phyloP scores from a whole-genome alignment of 2,329 filamentous ascomycete species.

The Scolecobasidium constrictum region DNA sequence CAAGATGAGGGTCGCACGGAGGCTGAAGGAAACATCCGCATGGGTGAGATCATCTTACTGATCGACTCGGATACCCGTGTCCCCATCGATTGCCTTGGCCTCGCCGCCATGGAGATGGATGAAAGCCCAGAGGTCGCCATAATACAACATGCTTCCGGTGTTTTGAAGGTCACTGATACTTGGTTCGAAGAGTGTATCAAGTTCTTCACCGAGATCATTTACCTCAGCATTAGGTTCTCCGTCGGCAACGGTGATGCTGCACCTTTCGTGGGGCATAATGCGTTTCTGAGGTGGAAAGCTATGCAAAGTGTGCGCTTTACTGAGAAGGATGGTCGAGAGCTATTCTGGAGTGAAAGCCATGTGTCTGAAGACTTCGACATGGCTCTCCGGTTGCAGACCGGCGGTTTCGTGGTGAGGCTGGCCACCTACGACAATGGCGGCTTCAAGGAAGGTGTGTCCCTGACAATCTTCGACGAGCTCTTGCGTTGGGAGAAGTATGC shows the following conservation, averaged over 20 bases:
- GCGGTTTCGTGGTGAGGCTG: conserved; percentile 11
- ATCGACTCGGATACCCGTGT: conserved; percentile 20
- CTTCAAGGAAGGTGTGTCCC: conserved; percentile 13
- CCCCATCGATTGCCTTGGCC: conserved; percentile 12
- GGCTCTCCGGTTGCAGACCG: conserved; percentile 12
- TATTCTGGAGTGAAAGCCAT: conserved; percentile 13
- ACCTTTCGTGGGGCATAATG: conserved; percentile 13
- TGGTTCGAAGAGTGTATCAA: conserved; percentile 13
- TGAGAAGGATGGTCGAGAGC: not conserved
- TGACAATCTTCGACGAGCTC: conserved; percentile 14
- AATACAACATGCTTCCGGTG: conserved; percentile 11
- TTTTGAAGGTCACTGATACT: conserved; percentile 11
- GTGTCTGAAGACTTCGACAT: conserved; percentile 14
- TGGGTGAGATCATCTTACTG: conserved; percentile 62
- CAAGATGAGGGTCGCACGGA: conserved; percentile 39
- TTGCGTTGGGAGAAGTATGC: conserved; percentile 12
- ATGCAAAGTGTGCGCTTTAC: conserved; percentile 6
- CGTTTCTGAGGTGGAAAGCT: conserved; percentile 11
- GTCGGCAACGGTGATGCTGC: conserved; percentile 12
- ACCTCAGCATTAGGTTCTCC: conserved; percentile 11
- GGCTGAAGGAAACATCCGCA: conserved; percentile 64
- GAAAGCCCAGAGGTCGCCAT: conserved; percentile 12
- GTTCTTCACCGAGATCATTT: conserved; percentile 14
- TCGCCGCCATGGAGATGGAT: conserved; percentile 12
- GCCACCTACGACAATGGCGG: conserved; percentile 11